A percentile compares a stretch with the other conserved stretches of the same genome.
phyloP scores from a whole-genome alignment of 352 stramenopile species.

The Phytophthora pseudosyringae region DNA sequence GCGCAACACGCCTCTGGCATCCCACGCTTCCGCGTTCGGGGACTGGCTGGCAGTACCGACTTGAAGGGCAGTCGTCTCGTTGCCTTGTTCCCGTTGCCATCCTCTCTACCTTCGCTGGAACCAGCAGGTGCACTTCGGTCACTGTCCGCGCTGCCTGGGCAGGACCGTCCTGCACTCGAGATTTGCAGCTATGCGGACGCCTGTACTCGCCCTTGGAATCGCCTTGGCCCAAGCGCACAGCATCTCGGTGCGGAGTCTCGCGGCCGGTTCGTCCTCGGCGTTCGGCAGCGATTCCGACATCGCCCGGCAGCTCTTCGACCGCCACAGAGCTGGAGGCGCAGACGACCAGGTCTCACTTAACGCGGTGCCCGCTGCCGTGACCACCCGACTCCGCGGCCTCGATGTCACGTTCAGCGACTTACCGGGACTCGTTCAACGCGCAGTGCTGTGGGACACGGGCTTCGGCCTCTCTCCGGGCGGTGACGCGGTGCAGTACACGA shows the following conservation, averaged over 20 bases:
- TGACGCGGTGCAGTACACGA: constrained; percentile 29
- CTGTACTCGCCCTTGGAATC: no score
- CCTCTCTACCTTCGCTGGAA: constrained; percentile 2
- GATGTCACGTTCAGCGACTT: constrained; percentile 27
- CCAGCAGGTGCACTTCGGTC: neutral
- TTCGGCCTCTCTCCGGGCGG: constrained; percentile 28
- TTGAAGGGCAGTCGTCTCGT: neutral
- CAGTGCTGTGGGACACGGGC: constrained; percentile 46
- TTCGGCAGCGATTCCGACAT: constrained; percentile 45
- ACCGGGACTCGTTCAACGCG: constrained; percentile 38
- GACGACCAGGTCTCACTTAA: constrained; percentile 10
- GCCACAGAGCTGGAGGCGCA: constrained; percentile 18
- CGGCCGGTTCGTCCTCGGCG: constrained; percentile 7
- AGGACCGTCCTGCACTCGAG: neutral
- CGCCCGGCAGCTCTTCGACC: constrained; percentile 38
- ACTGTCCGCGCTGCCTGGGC: no score
- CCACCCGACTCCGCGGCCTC: constrained; percentile 15
- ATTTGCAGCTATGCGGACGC: neutral
- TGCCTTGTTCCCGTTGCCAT: neutral
- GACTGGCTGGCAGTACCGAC: no score
- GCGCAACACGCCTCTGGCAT: neutral
- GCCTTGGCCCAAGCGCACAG: no score
- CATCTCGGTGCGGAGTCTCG: neutral
- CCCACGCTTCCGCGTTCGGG: neutral
- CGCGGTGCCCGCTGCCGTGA: constrained; percentile 15